These are phyloP conservation scores for Candida arabinofermentans DNA, from an alignment of 805 yeast species.

Conservation along the genomic window DNA sequence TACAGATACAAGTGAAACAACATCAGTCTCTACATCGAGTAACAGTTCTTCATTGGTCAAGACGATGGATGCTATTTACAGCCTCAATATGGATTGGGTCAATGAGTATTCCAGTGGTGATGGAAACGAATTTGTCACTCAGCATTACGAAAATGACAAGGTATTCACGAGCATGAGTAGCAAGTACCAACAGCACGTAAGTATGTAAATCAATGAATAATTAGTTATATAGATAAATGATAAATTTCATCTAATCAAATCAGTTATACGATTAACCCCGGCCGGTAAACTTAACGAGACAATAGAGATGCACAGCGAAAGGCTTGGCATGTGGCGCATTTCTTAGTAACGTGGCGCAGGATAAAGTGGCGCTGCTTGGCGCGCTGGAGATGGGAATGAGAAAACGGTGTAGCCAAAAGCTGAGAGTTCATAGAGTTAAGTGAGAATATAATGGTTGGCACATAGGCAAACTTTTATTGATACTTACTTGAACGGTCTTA, in stretches of 20 bases:
- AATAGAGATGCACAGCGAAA: neutral
- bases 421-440: neutral
- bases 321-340: too few relatives aligned
- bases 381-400: neutral
- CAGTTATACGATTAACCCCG: too few relatives aligned
- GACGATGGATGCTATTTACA: neutral
- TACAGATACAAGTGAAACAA: neutral
- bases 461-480: too few relatives aligned
- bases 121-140: neutral
- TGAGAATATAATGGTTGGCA: too few relatives aligned
- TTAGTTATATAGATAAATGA: neutral
- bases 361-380: constrained; percentile 1
- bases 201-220: neutral
- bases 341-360: too few relatives aligned
- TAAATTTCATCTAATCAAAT: too few relatives aligned
- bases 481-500: too few relatives aligned
- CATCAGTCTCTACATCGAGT: neutral
- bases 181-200: neutral
- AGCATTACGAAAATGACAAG: neutral
- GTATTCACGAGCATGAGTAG: neutral
- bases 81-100: neutral
- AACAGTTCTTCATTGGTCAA: neutral
- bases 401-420: constrained; percentile 1
- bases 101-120: neutral
- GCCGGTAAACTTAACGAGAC: neutral